Evolutionary conservation across 441 rosid species (phyloP), one percentile per base, ranked within the genome.

Genomic region (Erodium trifolium): DNA sequence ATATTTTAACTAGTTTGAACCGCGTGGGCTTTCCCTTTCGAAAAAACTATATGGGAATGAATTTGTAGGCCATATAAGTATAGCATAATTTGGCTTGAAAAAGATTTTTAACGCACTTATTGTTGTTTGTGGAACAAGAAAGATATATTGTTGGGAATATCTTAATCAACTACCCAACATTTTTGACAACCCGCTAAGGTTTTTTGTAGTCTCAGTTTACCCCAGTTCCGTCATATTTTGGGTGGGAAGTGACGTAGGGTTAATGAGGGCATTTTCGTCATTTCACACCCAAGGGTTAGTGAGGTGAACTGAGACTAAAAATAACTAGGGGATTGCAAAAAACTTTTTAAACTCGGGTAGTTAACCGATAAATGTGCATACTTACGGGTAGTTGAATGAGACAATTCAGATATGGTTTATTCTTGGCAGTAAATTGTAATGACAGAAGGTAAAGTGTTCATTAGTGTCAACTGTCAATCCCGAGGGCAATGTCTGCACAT

Each of bases 61-160:
- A 51, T 51, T 51, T 51, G n/a, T n/a, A n/a, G 17, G 17, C 57
- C 57, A 4, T 51, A 51, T n/a, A n/a, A 51, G n/a, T 45, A 51
- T 10, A 13, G n/a, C 57, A 51, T 51, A 51, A 51, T 51, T 51
- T 51, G 57, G 17, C 57, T 13, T 51, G 57, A 51, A 51, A 51
- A 47, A 4, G 17, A 51, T 51, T 51, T 51, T n/a, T 13, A n/a
- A 51, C 3, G 57, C 57, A 51, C 16, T 13, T 51, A 51, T 3
- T n/a, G 10, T 47, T 47, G 57, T 51, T n/a, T 51, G 57, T n/a
- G 57, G 57, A 51, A 4, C 57, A 51, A 51, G 57, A 51, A 51
- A 51, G 57, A 51, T n/a, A 51, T n/a, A 47, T 2, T 41, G 10
- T 41, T 8, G 45, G 45, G 45, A 1, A 41, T 4, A 41, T 41